Evolutionary conservation across 345 rosid genomes (phyloP).

Genomic region (Lepidium africanum): DNA sequence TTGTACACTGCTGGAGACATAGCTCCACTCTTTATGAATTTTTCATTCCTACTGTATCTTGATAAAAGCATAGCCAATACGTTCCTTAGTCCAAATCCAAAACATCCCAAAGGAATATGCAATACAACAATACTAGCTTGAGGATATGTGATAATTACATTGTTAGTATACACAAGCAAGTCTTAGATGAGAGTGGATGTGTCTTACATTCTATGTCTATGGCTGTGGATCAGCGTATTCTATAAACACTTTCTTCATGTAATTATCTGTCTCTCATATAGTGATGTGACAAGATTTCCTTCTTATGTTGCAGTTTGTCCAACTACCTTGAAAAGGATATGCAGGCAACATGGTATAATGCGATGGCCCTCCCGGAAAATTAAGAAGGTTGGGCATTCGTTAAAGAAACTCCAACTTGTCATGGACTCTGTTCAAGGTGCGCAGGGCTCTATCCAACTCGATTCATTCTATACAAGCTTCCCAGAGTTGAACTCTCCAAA

Average conservation of each 20-base stretch:
- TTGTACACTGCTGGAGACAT: conserved; percentile 9
- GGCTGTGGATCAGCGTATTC: background rate
- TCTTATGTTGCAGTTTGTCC: conserved; percentile 76
- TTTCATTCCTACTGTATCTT: background rate
- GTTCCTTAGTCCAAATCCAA: background rate
- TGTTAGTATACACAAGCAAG: background rate
- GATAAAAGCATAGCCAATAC: background rate
- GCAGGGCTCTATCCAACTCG: conserved; percentile 68
- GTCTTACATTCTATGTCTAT: background rate
- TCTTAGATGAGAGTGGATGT: background rate
- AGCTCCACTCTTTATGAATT: conserved; percentile 1
- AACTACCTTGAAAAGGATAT: conserved; percentile 91
- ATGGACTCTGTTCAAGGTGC: conserved; percentile 92
- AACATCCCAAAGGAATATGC: background rate
- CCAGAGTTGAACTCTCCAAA: conserved; percentile 71
- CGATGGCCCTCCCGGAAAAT: conserved; percentile 97
- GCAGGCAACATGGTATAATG: conserved; percentile 85
- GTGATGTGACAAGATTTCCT: conserved; percentile 13
- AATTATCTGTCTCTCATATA: background rate
- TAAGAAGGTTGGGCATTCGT: conserved; percentile 90
- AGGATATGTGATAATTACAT: background rate
- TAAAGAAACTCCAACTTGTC: conserved; percentile 84
- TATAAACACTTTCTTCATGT: background rate
- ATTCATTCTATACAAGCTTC: conserved; percentile 76
- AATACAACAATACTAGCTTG: background rate